Evolutionary conservation across 129 eudicot genomes (phyloP).

Genomic region (Lonicera japonica): DNA sequence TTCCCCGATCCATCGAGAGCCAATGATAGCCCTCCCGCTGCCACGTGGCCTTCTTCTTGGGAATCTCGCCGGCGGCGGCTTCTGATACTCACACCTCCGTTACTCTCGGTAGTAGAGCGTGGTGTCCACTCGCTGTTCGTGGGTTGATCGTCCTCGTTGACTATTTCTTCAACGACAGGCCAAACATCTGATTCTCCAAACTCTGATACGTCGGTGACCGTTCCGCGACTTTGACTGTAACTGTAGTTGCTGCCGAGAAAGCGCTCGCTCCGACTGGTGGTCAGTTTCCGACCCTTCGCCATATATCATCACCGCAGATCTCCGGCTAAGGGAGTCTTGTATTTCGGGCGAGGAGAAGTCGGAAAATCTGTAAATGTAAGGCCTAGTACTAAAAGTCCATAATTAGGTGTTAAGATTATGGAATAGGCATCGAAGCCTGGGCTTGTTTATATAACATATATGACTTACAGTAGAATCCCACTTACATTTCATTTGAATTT

Average conservation of each 20-base stretch:
- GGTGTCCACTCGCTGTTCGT: constrained; percentile 37
- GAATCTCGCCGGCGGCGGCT: constrained; percentile 11
- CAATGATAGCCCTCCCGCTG: constrained; percentile 59
- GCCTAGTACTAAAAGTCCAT: constrained; percentile 5
- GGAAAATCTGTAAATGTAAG: background rate
- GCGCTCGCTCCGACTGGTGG: constrained; percentile 67
- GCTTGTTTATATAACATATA: constrained; percentile 41
- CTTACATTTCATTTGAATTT: constrained; percentile 45
- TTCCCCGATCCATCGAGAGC: constrained; percentile 47
- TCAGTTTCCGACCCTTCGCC: constrained; percentile 75
- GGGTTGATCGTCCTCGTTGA: constrained; percentile 17
- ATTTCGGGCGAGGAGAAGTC: constrained; percentile 18
- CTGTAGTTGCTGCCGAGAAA: constrained; percentile 48
- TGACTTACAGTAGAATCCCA: background rate
- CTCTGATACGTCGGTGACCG: constrained; percentile 36
- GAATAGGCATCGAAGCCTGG: constrained; percentile 25
- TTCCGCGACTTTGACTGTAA: constrained; percentile 18
- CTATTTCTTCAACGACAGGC: constrained; percentile 60
- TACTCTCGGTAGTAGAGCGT: constrained; percentile 36
- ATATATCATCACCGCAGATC: constrained; percentile 28
- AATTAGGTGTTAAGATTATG: background rate
- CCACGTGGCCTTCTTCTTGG: constrained; percentile 14
- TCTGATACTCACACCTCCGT: constrained; percentile 8
- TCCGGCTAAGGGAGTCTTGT: constrained; percentile 17
- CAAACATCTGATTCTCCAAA: constrained; percentile 70